Evolutionary conservation across 495 filamentous ascomycete species (phyloP).

Genomic region (Immersiella caudata): DNA sequence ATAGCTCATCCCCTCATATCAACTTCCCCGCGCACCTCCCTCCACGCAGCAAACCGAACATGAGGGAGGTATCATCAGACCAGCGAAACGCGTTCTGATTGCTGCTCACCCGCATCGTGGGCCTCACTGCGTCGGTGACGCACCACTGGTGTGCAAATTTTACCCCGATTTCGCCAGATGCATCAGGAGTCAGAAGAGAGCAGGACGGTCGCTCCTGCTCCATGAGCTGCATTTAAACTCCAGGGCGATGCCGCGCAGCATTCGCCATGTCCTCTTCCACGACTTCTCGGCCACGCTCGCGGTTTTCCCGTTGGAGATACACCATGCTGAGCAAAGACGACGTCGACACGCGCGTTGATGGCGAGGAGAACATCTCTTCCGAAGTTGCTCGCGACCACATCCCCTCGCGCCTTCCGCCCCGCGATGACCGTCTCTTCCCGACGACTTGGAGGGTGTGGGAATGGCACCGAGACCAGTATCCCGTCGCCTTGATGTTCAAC

Average conservation of each 20-base stretch:
- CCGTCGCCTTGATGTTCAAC: slow-evolving; percentile 65
- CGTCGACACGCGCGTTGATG: neutral
- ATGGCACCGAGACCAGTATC: slow-evolving; percentile 39
- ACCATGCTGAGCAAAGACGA: slow-evolving; percentile 11
- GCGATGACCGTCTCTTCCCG: neutral
- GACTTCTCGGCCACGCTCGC: neutral
- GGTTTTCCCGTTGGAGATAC: neutral
- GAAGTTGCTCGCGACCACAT: neutral
- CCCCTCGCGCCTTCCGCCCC: neutral
- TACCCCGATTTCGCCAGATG: neutral
- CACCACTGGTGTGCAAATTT: neutral
- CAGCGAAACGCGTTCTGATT: neutral
- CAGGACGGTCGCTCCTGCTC: neutral
- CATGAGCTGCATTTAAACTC: neutral
- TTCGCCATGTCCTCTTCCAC: neutral
- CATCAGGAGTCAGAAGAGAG: neutral
- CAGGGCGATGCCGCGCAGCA: neutral
- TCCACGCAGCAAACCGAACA: neutral
- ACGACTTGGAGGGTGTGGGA: neutral
- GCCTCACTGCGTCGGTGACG: slow-evolving; percentile 1
- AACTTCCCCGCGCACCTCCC: neutral
- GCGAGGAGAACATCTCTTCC: neutral
- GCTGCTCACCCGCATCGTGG: neutral
- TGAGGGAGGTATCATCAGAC: neutral
- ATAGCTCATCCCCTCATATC: neutral